Conservation (phyloP, 495 filamentous ascomycete genomes). For the Sphaerosporella brunnea region DNA sequence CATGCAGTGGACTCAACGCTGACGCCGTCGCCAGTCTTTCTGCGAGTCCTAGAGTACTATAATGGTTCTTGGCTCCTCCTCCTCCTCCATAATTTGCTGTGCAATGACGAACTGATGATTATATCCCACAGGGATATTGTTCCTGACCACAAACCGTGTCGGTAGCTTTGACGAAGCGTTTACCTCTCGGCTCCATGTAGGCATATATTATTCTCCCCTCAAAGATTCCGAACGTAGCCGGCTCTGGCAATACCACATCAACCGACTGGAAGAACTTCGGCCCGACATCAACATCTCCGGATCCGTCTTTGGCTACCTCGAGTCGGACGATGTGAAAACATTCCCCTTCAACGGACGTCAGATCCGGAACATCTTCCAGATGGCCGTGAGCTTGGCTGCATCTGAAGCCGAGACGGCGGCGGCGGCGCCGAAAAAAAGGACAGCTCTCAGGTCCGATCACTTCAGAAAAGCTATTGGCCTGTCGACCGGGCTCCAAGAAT, state of each 20-base stretch:
- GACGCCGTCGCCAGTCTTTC: slow-evolving; percentile 18
- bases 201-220: slow-evolving; percentile 32
- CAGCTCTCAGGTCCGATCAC: too few relatives aligned
- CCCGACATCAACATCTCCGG: neutral
- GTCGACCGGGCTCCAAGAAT: too few relatives aligned
- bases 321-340: neutral
- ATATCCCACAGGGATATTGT: slow-evolving; percentile 66
- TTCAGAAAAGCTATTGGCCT: too few relatives aligned
- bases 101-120: neutral
- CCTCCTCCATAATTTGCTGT: neutral
- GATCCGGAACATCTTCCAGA: slow-evolving; percentile 18
- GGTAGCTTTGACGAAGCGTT: slow-evolving; percentile 43
- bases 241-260: slow-evolving; percentile 8
- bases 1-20: neutral
- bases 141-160: slow-evolving; percentile 59
- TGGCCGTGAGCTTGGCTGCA: slow-evolving; percentile 13
- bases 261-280: slow-evolving; percentile 1
- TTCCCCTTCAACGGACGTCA: slow-evolving; percentile 9
- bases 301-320: neutral
- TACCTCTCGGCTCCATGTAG: slow-evolving; percentile 40
- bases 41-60: slow-evolving; percentile 39
- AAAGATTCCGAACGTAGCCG: slow-evolving; percentile 1
- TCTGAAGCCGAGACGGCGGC: too few relatives aligned
- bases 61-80: slow-evolving; percentile 23
- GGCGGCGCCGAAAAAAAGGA: too few relatives aligned